Percentiles rank a stretch among this genome's conserved stretches.
phyloP scores from a whole-genome alignment of 352 stramenopile species.

The Peronospora destructor region DNA sequence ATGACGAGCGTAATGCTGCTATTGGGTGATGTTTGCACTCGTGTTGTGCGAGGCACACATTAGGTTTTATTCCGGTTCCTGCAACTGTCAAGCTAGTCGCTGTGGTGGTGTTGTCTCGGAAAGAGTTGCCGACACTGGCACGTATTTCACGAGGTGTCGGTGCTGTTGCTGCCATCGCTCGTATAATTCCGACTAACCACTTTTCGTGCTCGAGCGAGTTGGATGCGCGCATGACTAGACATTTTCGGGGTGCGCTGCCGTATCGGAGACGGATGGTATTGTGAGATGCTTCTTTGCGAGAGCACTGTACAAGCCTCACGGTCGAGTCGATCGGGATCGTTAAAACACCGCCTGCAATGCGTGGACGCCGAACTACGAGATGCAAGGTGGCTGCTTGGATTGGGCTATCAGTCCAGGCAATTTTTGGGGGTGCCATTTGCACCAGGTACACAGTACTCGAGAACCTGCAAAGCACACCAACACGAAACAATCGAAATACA shows the following conservation, averaged over 20 bases:
- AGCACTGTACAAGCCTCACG: slow-evolving; percentile 16
- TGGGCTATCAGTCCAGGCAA: neutral
- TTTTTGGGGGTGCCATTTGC: neutral
- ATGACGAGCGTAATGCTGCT: neutral
- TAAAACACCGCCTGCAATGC: slow-evolving; percentile 9
- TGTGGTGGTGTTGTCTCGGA: neutral
- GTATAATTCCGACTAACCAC: slow-evolving; percentile 13
- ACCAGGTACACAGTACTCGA: slow-evolving; percentile 16
- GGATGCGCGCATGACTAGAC: slow-evolving; percentile 4
- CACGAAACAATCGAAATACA: neutral
- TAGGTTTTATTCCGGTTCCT: neutral
- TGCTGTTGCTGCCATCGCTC: slow-evolving; percentile 11
- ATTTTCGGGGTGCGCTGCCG: neutral
- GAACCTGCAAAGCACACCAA: slow-evolving; percentile 2
- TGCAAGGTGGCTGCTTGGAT: slow-evolving; percentile 8
- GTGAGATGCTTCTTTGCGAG: slow-evolving; percentile 5
- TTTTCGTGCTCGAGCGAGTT: slow-evolving; percentile 16
- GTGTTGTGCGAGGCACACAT: neutral
- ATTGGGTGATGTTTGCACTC: neutral
- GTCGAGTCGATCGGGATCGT: slow-evolving; percentile 16
- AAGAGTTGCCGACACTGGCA: neutral
- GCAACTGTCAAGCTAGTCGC: neutral
- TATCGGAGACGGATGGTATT: slow-evolving; percentile 18
- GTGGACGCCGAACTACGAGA: slow-evolving; percentile 13
- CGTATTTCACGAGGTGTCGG: neutral